These are phyloP conservation scores for Coemansia sp. DNA, from an alignment of 192 early-diverging fungal species.

Conservation along the genomic window DNA sequence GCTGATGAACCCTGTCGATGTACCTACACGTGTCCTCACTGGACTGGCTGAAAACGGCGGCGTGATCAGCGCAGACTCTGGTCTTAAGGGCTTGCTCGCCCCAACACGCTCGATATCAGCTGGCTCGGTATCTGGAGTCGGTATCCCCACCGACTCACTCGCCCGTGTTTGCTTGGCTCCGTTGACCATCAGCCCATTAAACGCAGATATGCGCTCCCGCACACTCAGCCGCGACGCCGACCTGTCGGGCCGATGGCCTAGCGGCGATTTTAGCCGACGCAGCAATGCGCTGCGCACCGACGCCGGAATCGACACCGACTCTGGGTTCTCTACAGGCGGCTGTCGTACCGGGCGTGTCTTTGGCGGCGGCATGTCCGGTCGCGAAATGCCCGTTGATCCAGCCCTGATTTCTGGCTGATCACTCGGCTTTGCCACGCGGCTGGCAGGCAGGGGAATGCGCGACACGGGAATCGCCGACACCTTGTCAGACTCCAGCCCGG, in stretches of 20 bases:
- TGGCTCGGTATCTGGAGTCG: constrained; percentile 1
- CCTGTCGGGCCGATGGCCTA: constrained; percentile 26
- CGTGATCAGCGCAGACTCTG: neutral
- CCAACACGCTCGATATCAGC: no score
- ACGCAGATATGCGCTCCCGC: constrained; percentile 42
- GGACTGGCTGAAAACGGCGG: neutral
- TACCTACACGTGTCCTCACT: constrained; percentile 22
- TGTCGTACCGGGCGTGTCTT: constrained; percentile 16
- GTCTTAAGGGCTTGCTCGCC: no score
- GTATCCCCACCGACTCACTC: neutral
- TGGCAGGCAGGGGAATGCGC: neutral
- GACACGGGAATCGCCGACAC: neutral
- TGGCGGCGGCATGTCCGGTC: constrained; percentile 45
- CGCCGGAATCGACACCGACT: constrained; percentile 15
- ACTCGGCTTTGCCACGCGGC: neutral
- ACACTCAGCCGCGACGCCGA: constrained; percentile 27
- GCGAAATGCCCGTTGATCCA: constrained; percentile 3
- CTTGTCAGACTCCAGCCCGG: constrained; percentile 7
- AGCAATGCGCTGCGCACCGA: constrained; percentile 39
- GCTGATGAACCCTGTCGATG: constrained; percentile 43
- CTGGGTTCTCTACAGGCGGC: constrained; percentile 5
- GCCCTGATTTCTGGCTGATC: neutral
- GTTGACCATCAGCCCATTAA: constrained; percentile 27
- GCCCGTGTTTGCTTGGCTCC: neutral
- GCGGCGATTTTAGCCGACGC: constrained; percentile 35